A percentile compares a stretch with the other conserved stretches of the same genome.
phyloP scores from a whole-genome alignment of 805 yeast species.

The Schizosaccharomyces pombe region ASM294v3 CU329670.1:1009501-1010000 shows the following conservation, averaged over 20 bases:
- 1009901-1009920: conserved; percentile 72
- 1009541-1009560: conserved; percentile 83
- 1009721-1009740: conserved; percentile 91
- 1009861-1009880: conserved; percentile 60
- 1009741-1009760: conserved; percentile 91
- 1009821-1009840: conserved; percentile 70
- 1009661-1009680: conserved; percentile 79
- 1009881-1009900: conserved; percentile 81
- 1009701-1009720: conserved; percentile 87
- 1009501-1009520: conserved; percentile 21
- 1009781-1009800: conserved; percentile 74
- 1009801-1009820: conserved; percentile 76
- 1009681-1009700: conserved; percentile 99
- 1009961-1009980: conserved; percentile 85
- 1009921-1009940: conserved; percentile 92
- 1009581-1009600: conserved; percentile 88
- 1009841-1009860: conserved; percentile 56
- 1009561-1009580: conserved; percentile 90
- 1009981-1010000: conserved; percentile 85
- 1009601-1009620: conserved; percentile 79
- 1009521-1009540: conserved; percentile 19
- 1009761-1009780: conserved; percentile 78
- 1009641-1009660: conserved; percentile 87
- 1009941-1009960: conserved; percentile 66
- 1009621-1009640: conserved; percentile 94